These are phyloP conservation scores for Barbatosphaeria neglecta DNA, from an alignment of 495 filamentous ascomycete species.

Conservation along the genomic window DNA sequence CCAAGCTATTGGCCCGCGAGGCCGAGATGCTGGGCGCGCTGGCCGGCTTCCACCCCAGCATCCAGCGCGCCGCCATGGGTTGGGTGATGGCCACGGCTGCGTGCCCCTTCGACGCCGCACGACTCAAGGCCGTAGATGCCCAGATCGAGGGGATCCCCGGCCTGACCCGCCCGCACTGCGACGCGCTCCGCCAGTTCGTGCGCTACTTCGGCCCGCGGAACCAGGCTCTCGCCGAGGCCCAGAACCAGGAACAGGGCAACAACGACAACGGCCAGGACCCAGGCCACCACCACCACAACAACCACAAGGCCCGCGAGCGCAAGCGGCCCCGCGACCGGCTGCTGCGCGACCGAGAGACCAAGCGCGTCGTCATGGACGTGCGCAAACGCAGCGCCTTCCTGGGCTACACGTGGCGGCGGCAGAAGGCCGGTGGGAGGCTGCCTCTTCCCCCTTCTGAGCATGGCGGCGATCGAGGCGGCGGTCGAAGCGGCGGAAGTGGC, in stretches of 20 bases:
- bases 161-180: slow-evolving; percentile 14
- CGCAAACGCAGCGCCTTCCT: slow-evolving; percentile 72
- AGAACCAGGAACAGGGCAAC: too few species aligned
- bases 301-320: too few species aligned
- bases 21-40: slow-evolving; percentile 19
- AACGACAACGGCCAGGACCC: too few species aligned
- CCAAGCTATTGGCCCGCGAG: background rate
- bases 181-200: slow-evolving; percentile 12
- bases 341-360: slow-evolving; percentile 56
- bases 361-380: slow-evolving; percentile 56
- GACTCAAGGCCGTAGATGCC: slow-evolving; percentile 30
- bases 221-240: too few species aligned
- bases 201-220: slow-evolving; percentile 5
- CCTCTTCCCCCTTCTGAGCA: too few species aligned
- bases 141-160: slow-evolving; percentile 28
- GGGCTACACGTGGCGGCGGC: slow-evolving; percentile 72
- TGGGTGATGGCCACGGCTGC: slow-evolving; percentile 27
- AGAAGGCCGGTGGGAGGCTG: background rate
- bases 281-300: too few species aligned
- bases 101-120: slow-evolving; percentile 32
- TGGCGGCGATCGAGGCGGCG: background rate
- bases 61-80: slow-evolving; percentile 26
- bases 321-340: slow-evolving; percentile 70
- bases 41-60: slow-evolving; percentile 17
- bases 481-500: background rate